phyloP scores from a whole-genome alignment of 2,329 filamentous ascomycete species.

The Colletotrichum phormii region DNA sequence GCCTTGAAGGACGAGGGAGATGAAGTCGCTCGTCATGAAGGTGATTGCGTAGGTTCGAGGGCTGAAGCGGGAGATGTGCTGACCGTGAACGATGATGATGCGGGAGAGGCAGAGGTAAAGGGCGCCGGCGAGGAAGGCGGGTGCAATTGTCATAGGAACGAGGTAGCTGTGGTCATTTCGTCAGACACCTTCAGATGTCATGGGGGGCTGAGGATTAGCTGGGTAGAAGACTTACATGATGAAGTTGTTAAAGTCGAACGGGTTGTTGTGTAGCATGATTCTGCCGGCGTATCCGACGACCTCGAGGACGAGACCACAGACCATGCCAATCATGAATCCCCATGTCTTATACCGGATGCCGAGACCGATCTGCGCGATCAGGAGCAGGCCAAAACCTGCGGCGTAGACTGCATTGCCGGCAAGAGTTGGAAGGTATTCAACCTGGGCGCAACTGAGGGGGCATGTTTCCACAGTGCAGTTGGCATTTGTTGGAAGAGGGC shows the following conservation, averaged over 20 bases:
- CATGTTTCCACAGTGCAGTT: background rate
- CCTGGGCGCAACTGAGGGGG: background rate
- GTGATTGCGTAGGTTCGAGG: slow-evolving; percentile 61
- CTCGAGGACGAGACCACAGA: slow-evolving; percentile 50
- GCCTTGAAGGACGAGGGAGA: slow-evolving; percentile 68
- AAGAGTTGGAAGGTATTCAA: background rate
- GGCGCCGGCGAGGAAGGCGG: slow-evolving; percentile 35
- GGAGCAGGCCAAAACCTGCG: background rate
- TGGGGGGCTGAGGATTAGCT: too few species aligned
- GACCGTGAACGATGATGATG: slow-evolving; percentile 24
- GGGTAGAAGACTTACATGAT: background rate
- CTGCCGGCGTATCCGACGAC: slow-evolving; percentile 73
- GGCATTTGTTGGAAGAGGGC: background rate
- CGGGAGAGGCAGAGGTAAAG: slow-evolving; percentile 37
- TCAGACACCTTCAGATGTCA: background rate
- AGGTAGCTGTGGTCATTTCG: slow-evolving; percentile 8
- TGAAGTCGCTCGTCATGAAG: slow-evolving; percentile 68
- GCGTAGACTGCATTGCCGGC: background rate
- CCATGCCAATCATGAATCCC: background rate
- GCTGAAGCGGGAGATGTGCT: slow-evolving; percentile 5
- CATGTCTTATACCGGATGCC: background rate
- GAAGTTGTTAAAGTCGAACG: slow-evolving; percentile 68
- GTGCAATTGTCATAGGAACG: slow-evolving; percentile 32
- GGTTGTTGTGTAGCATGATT: slow-evolving; percentile 66
- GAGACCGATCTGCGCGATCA: background rate